Conservation (phyloP, 2,329 filamentous ascomycete species). For the Metarhizium humberi region DNA sequence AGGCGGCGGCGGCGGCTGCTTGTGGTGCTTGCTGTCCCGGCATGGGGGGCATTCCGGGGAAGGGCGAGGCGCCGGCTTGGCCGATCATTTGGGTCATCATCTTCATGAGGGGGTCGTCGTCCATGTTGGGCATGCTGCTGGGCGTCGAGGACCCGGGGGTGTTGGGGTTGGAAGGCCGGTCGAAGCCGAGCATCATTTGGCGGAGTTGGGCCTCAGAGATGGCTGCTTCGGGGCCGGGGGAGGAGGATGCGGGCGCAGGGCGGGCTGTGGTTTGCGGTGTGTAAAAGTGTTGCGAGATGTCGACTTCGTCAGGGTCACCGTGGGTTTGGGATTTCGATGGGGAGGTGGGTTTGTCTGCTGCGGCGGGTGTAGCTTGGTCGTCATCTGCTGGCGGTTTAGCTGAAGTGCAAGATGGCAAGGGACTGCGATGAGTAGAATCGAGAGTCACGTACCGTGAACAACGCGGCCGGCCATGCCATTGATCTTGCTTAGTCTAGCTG, state of each 20-base stretch:
- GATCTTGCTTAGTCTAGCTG: constrained; percentile 64
- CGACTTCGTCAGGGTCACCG: constrained; percentile 65
- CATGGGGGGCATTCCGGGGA: constrained; percentile 31
- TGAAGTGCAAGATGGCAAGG: background rate
- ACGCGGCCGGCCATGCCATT: constrained; percentile 51
- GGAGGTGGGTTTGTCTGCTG: background rate
- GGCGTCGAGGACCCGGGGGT: constrained; percentile 13
- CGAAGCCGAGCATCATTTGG: constrained; percentile 55
- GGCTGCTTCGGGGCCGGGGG: constrained; percentile 17
- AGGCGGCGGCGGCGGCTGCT: constrained; percentile 7
- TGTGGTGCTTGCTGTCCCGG: constrained; percentile 29
- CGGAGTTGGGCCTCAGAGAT: constrained; percentile 51
- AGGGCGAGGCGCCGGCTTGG: constrained; percentile 26
- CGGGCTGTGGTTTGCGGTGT: constrained; percentile 33
- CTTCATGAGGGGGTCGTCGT: constrained; percentile 40
- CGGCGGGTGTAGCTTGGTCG: constrained; percentile 4
- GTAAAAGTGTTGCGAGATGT: constrained; percentile 70
- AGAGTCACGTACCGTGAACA: constrained; percentile 18
- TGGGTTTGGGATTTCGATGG: constrained; percentile 18
- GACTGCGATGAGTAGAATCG: background rate
- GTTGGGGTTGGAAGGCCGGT: constrained; percentile 21
- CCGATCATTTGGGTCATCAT: constrained; percentile 68
- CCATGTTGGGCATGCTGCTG: constrained; percentile 7
- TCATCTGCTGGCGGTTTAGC: background rate
- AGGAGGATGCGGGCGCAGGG: constrained; percentile 17